Evolutionary conservation across 345 rosid genomes (phyloP).

Genomic region (Triadica sebifera): DNA sequence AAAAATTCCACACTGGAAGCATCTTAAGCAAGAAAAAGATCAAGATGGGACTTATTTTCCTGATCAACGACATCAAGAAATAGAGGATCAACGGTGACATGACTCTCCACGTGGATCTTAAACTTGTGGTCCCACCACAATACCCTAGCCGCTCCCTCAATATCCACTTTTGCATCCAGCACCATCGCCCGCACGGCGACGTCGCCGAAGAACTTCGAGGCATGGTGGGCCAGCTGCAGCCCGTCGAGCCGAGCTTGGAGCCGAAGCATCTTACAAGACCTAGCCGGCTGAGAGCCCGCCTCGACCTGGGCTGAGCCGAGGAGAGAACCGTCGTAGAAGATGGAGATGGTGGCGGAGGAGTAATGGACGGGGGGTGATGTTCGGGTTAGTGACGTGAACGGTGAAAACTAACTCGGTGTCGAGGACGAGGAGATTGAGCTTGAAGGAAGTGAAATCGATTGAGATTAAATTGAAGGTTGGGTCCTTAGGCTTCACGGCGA

Average conservation of each 20-base stretch:
- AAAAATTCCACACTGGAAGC: too few relatives aligned
- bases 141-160: slow-evolving; percentile 72
- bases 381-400: slow-evolving; percentile 84
- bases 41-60: slow-evolving; percentile 60
- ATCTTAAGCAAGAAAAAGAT: slow-evolving; percentile 35
- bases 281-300: slow-evolving; percentile 67
- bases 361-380: slow-evolving; percentile 60
- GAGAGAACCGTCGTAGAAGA: slow-evolving; percentile 79
- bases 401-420: slow-evolving; percentile 74
- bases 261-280: slow-evolving; percentile 61
- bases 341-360: slow-evolving; percentile 76
- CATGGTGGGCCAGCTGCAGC: slow-evolving; percentile 79
- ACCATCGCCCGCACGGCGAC: slow-evolving; percentile 75
- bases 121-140: slow-evolving; percentile 79
- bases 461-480: slow-evolving; percentile 46
- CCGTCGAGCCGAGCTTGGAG: slow-evolving; percentile 74
- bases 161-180: slow-evolving; percentile 64
- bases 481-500: slow-evolving; percentile 65
- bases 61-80: slow-evolving; percentile 78
- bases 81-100: slow-evolving; percentile 79
- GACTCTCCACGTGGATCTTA: slow-evolving; percentile 71
- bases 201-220: slow-evolving; percentile 59
- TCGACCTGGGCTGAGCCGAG: slow-evolving; percentile 62
- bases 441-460: slow-evolving; percentile 66
- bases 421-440: slow-evolving; percentile 62